phyloP scores from a whole-genome alignment of 2,329 filamentous ascomycete species.

The Penicillium sp. region DNA sequence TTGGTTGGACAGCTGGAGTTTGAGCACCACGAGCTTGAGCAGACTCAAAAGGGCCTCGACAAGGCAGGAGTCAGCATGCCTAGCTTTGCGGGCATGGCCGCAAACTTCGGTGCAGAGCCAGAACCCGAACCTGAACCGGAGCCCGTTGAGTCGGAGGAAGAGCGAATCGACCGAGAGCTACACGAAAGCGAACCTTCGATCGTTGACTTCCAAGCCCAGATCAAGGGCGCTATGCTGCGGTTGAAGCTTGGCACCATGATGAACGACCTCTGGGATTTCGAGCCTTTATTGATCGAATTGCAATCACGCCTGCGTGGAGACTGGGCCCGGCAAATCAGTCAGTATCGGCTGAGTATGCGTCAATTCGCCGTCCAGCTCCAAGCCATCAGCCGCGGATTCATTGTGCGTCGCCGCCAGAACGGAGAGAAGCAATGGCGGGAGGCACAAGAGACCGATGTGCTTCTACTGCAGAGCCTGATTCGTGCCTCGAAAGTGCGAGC shows the following conservation, averaged over 20 bases:
- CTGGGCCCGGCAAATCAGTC: constrained; percentile 80
- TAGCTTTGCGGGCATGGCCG: constrained; percentile 96
- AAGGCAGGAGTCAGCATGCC: constrained; percentile 95
- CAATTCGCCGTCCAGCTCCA: constrained; percentile 81
- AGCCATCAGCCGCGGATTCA: constrained; percentile 75
- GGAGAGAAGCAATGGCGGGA: constrained; percentile 75
- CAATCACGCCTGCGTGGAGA: constrained; percentile 88
- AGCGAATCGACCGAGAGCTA: constrained; percentile 81
- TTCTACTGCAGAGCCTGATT: constrained; percentile 82
- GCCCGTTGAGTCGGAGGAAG: constrained; percentile 83
- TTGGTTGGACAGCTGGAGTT: constrained; percentile 96
- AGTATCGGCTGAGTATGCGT: constrained; percentile 83
- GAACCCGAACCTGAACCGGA: constrained; percentile 74
- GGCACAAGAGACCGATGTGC: constrained; percentile 71
- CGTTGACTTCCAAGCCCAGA: constrained; percentile 82
- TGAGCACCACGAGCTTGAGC: constrained; percentile 95
- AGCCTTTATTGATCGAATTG: constrained; percentile 77
- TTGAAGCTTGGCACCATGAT: constrained; percentile 80
- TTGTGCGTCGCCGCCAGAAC: constrained; percentile 69
- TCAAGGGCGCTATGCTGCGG: constrained; percentile 79
- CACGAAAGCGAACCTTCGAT: constrained; percentile 75
- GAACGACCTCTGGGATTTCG: constrained; percentile 87
- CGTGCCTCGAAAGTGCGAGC: constrained; percentile 59
- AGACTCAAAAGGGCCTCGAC: constrained; percentile 95
- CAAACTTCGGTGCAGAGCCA: constrained; percentile 87